Conservation (phyloP, 2,329 filamentous ascomycete species). For the Diaporthe citri region DNA sequence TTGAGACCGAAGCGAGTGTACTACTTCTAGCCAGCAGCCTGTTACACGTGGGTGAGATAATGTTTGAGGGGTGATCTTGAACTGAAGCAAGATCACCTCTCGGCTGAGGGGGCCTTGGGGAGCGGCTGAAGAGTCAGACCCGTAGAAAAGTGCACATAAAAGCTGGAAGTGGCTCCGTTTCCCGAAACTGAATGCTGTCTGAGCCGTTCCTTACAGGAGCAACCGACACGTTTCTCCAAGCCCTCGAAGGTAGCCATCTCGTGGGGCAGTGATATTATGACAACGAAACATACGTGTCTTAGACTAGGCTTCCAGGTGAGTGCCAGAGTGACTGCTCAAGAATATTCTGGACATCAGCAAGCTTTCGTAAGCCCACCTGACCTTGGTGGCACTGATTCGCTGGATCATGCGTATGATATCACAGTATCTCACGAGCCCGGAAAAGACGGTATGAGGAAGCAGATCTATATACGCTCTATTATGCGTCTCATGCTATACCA, state of each 20-base stretch:
- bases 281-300: neutral
- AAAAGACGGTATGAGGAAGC: neutral
- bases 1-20: neutral
- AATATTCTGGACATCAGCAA: neutral
- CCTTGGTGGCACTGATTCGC: neutral
- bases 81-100: neutral
- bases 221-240: neutral
- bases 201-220: neutral
- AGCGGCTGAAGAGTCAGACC: neutral
- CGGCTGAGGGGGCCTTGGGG: neutral
- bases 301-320: neutral
- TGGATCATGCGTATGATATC: neutral
- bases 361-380: neutral
- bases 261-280: too few species aligned
- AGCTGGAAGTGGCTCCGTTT: neutral
- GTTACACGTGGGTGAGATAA: neutral
- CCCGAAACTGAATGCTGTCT: neutral
- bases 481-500: neutral
- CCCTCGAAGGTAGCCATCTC: neutral
- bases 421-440: neutral
- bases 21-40: neutral
- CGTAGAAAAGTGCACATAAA: neutral
- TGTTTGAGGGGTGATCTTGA: neutral
- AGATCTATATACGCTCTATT: neutral
- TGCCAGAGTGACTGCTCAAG: neutral